phyloP scores from a whole-genome alignment of 768 basidiomycete species.

The Mycena albidolilacea region DNA sequence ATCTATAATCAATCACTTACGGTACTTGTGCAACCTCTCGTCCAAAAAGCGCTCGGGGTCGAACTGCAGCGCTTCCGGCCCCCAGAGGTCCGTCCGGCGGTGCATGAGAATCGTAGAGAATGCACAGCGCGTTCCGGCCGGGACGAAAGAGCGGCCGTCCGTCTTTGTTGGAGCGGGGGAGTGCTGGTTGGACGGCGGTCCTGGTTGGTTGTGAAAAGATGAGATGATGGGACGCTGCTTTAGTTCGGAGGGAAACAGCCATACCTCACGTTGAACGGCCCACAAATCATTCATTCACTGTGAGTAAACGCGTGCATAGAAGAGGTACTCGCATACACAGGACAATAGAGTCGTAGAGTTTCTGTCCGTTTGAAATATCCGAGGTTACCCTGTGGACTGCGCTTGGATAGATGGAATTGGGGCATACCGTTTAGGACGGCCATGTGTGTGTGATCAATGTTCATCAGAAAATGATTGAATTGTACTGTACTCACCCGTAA shows the following conservation, averaged over 20 bases:
- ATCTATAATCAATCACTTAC: conserved; percentile 42
- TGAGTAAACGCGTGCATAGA: neutral
- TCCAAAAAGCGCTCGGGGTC: conserved; percentile 82
- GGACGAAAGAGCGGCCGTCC: conserved; percentile 57
- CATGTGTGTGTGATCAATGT: neutral
- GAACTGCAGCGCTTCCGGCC: conserved; percentile 74
- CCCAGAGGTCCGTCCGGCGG: conserved; percentile 74
- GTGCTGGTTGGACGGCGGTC: conserved; percentile 44
- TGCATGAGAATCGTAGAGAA: conserved; percentile 70
- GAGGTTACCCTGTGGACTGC: too few species aligned
- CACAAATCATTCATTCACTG: conserved; percentile 26
- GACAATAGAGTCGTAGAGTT: conserved; percentile 66
- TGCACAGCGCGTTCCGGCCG: conserved; percentile 51
- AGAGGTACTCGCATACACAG: conserved; percentile 55
- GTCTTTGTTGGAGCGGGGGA: conserved; percentile 41
- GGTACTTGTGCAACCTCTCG: conserved; percentile 68
- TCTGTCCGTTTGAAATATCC: conserved; percentile 52
- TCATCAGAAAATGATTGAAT: too few species aligned
- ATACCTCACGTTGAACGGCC: conserved; percentile 55
- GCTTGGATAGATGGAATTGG: too few species aligned
- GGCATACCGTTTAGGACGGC: conserved; percentile 23
- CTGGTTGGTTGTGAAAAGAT: conserved; percentile 20
- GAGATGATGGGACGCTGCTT: neutral
- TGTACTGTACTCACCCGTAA: conserved; percentile 55
- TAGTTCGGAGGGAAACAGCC: too few species aligned